Base-by-base conservation (phyloP, 148 eudicot genomes). In the Rhododendron kiyosumense region DNA sequence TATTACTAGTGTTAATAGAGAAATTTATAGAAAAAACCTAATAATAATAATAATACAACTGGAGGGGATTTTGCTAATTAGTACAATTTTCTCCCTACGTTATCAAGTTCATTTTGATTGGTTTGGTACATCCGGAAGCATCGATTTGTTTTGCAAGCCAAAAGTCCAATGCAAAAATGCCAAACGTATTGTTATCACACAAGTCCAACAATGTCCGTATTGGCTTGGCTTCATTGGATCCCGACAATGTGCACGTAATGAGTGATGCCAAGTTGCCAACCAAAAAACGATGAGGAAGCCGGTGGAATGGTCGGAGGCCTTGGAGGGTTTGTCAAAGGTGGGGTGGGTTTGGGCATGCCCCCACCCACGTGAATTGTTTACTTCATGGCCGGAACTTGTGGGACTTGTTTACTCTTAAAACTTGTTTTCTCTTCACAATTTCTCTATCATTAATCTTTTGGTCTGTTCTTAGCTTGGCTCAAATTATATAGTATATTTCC, bases 1-100 rank as follows among this genome's bases (percentile, higher is more conserved):
- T 96, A 94, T 81, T 96, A 95, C 90, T 96, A 93, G 34, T 54
- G 78, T 28, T 48, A 30, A 87, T 73, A 84, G 24, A 36, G 41
- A 24, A 67, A 54, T 46, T 41, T 36, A 76, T 10, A 63, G 3
- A 13, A 0, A 52, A 10, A 54, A 22, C n/a, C 41, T 4, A 73
- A 41, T 32, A 32, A 5, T 77, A 32, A 5, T 77, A 75, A 6
- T 77, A 41, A 1, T 41, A 20, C 1, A 77, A 15, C 2, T 22
- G 12, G n/a, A 41, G 45, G 51, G 80, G 45, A 43, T 9, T 15
- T 71, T 71, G 38, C 36, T 71, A 32, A 28, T 71, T 71, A 7
- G 5, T 5, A 5, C 26, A 5, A 22, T 61, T 57, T 61, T 71
- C 1, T 32, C 4, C 38, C 2, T 34, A 5, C 10, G 79, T 77